Base-by-base conservation (phyloP, 1,284 basidiomycete species). In the Leccinum subfulvum region DNA sequence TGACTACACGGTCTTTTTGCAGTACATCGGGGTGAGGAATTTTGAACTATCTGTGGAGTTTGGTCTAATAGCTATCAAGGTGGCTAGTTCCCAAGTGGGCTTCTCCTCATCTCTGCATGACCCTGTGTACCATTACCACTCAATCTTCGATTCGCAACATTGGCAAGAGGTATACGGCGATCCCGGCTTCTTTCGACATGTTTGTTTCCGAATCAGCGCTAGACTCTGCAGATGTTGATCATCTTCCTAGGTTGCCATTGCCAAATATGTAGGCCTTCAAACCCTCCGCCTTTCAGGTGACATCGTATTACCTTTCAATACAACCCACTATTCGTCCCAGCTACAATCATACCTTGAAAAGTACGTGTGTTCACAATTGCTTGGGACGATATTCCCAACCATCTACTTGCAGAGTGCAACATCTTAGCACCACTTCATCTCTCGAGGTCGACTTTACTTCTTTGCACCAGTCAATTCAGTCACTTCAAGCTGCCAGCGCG, bases 151-250 rank as follows among this genome's bases (percentile, higher is more conserved):
- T 74, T 84, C 84, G 7, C 81, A 87, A 68, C 77, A 81, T 56
- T 94, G 89, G 89, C 84, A 89, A 75, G 84, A 89, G 65, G 69
- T 81, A 47, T 94, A 86, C 66, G 89, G 85, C 56, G 92, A 94
- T 71, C 87, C 89, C 2, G 83, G 82, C 3, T 94, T 91, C 77
- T 75, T 82, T 65, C 82, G 84, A 44, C 90, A 92, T 73, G 84
- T 86, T 65, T 57, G 79, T 75, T 18, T 23, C 21, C 6, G 1
- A 47, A 41, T 59, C 41, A n/a, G 10, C 28, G 3, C 33, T 23
- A 57, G 37, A 49, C n/a, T 56, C 23, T 4, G 7, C 37, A 35
- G 6, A 51, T 26, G 26, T 51, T 66, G 44, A 64, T 37, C 28
- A 44, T 47, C 28, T 58, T 62, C 28, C 5, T 65, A 89, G 81